A percentile compares a stretch with the other conserved stretches of the same genome.
Conservation (phyloP, 1,284 basidiomycete species). For the Ganoderma boninense region DNA sequence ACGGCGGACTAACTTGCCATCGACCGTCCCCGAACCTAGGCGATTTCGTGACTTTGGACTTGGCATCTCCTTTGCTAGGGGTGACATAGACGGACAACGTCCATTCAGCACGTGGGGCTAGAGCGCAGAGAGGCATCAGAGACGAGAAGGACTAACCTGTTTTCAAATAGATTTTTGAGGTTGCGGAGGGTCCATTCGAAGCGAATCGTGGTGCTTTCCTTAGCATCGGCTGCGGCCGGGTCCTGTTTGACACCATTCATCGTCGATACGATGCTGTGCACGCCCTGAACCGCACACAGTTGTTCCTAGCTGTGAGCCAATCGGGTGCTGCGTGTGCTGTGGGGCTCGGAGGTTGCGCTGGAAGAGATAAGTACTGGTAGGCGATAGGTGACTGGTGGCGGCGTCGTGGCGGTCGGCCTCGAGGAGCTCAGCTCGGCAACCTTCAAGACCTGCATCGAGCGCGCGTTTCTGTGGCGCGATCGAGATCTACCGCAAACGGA, state of each 20-base stretch:
- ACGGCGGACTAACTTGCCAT: constrained; percentile 65
- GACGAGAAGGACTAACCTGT: constrained; percentile 51
- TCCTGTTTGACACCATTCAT: constrained; percentile 1
- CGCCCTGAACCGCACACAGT: not conserved
- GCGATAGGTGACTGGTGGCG: not conserved
- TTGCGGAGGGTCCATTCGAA: constrained; percentile 82
- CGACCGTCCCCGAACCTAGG: constrained; percentile 70
- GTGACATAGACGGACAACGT: not conserved
- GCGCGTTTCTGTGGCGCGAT: not conserved
- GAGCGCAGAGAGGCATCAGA: not conserved
- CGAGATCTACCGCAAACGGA: not conserved
- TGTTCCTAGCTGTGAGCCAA: not conserved
- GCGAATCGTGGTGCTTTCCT: constrained; percentile 68
- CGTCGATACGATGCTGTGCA: constrained; percentile 6
- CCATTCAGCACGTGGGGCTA: not conserved
- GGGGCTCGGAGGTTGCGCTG: not conserved
- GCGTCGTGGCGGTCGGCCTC: not conserved
- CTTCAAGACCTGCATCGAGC: not conserved
- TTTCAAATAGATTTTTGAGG: constrained; percentile 76
- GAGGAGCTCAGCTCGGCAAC: not conserved
- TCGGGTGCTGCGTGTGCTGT: not conserved
- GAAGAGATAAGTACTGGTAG: not conserved
- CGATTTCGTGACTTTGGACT: constrained; percentile 77
- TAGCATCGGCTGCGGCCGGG: constrained; percentile 39
- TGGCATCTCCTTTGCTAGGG: constrained; percentile 66